Base-by-base conservation (phyloP, 179 eudicot species). In the Dionaea muscipula region DNA sequence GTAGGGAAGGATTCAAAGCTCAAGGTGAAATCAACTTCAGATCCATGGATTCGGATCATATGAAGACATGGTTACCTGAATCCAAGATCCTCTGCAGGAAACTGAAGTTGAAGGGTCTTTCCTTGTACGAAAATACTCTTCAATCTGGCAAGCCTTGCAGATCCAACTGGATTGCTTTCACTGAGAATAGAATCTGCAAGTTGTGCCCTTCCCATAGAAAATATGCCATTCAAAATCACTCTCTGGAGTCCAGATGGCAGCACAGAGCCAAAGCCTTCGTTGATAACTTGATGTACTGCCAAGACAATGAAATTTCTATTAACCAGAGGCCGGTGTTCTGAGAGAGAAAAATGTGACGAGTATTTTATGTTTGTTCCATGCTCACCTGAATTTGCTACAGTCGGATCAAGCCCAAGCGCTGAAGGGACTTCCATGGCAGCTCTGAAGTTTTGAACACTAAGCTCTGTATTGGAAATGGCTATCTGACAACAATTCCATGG, bases 61-160 rank as follows among this genome's bases (percentile, higher is more conserved):
- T n/a, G 4, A 14, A 39, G 44, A 50, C 35, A 57, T 40, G 13
- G 43, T 31, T 70, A 84, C 98, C 96, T 77, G 76, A 83, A 91
- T 64, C 98, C 98, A 33, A 91, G 84, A 76, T 91, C 98, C 68
- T 87, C 98, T 16, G 94, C 98, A 48, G 94, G 98, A 56, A 91
- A 91, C 67, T 87, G 95, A 36, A 91, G 86, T 69, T 91, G 98
- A 64, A 91, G 93, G 78, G 96, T 90, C 67, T 79, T 77, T 75
- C 98, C 98, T 70, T 79, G 86, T 69, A 82, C 88, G 80, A 87
- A 82, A 49, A 82, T 87, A 20, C 47, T 70, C 65, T 74, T 78
- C 61, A 87, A 56, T 65, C 69, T 82, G 41, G 86, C 77, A 55
- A 91, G 95, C 73, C 98, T 78, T 52, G 75, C 62, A 66, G 94